These are phyloP conservation scores for Tilletia horrida DNA, from an alignment of 1,284 basidiomycete genomes.

Conservation along the genomic window DNA sequence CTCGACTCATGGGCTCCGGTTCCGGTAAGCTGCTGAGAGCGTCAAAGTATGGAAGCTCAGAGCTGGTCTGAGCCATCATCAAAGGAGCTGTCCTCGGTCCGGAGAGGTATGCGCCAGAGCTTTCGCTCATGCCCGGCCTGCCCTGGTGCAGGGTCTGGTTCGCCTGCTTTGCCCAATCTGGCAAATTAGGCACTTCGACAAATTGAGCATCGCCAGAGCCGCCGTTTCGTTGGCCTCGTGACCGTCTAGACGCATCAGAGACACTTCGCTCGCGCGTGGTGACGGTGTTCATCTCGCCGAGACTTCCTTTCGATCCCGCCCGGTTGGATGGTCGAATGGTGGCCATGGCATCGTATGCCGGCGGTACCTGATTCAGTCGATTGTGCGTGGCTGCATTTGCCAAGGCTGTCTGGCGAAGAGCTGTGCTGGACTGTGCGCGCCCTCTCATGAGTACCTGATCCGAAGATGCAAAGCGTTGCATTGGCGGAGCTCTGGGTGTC, in stretches of 20 bases:
- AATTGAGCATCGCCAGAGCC: not conserved
- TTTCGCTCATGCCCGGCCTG: not conserved
- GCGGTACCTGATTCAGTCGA: not conserved
- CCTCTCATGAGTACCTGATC: slow-evolving; percentile 5
- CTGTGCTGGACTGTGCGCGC: not conserved
- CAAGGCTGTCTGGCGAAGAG: slow-evolving; percentile 8
- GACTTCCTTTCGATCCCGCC: not conserved
- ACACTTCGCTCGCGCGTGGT: not conserved
- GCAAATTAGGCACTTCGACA: slow-evolving; percentile 1
- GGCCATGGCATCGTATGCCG: not conserved
- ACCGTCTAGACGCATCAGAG: not conserved
- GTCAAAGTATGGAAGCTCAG: slow-evolving; percentile 2
- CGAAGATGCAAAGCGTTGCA: slow-evolving; percentile 14
- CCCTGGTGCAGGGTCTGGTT: slow-evolving; percentile 1
- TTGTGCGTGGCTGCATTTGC: not conserved
- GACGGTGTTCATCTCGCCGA: not conserved
- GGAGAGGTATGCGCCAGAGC: not conserved
- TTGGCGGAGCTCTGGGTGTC: not conserved
- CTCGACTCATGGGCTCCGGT: not conserved
- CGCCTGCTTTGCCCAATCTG: slow-evolving; percentile 3
- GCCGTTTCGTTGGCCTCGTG: not conserved
- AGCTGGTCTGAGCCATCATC: not conserved
- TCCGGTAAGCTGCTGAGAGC: not conserved
- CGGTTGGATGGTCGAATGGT: not conserved
- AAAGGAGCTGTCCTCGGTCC: not conserved